Percentiles rank a stretch among this genome's conserved stretches.
phyloP scores from a whole-genome alignment of 306 rosid genomes.

The Prunus campanulata region DNA sequence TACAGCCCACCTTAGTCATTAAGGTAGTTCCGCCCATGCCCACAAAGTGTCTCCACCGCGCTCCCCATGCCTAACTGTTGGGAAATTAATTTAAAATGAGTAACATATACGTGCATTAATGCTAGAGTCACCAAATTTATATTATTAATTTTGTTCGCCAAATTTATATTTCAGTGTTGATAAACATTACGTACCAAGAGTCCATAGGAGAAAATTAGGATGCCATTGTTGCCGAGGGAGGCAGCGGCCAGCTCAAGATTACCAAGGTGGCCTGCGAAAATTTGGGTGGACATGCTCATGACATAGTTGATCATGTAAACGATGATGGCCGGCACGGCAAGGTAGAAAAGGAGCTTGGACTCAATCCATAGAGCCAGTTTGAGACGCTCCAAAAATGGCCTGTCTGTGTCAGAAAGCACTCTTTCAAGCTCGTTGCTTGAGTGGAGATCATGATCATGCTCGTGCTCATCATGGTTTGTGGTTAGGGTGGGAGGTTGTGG shows the following conservation, averaged over 20 bases:
- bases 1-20: too few relatives aligned
- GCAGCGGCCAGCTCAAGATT: constrained; percentile 71
- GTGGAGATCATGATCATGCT: background rate
- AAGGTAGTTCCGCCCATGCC: too few relatives aligned
- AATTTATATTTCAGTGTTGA: too few relatives aligned
- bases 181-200: constrained; percentile 40
- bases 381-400: constrained; percentile 34
- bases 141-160: background rate
- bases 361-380: constrained; percentile 50
- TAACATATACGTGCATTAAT: background rate
- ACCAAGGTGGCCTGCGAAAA: constrained; percentile 71
- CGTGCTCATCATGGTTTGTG: background rate
- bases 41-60: constrained; percentile 82
- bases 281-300: constrained; percentile 72
- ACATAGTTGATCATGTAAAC: constrained; percentile 56
- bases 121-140: background rate
- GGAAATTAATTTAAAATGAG: background rate
- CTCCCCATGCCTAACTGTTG: constrained; percentile 89
- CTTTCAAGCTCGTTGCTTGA: constrained; percentile 37
- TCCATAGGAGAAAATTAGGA: constrained; percentile 67
- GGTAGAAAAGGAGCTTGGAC: constrained; percentile 40
- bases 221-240: constrained; percentile 66
- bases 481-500: background rate
- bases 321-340: constrained; percentile 56
- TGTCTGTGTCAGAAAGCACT: constrained; percentile 35